phyloP scores from a whole-genome alignment of 257 asterid species.

The Solanum tarapatanum region DNA sequence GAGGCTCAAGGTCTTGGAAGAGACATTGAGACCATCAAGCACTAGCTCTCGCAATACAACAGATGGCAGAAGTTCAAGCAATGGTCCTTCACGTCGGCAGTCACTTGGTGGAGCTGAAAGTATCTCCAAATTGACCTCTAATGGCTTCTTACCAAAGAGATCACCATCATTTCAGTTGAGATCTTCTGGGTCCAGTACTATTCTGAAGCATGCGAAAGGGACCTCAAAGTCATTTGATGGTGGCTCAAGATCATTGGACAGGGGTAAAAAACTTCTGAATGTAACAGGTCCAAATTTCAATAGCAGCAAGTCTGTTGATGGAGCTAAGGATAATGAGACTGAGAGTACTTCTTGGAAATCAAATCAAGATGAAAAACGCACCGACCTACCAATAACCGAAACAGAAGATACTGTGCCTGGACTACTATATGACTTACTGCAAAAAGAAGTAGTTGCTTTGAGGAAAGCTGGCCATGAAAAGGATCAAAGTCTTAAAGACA shows the following conservation, averaged over 20 bases:
- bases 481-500: constrained; percentile 96
- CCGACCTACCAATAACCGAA: constrained; percentile 44
- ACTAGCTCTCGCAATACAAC: constrained; percentile 42
- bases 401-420: constrained; percentile 73
- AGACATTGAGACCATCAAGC: constrained; percentile 69
- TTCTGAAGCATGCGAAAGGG: constrained; percentile 89
- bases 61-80: constrained; percentile 65
- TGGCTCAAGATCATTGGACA: constrained; percentile 75
- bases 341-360: constrained; percentile 56
- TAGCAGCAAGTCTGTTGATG: constrained; percentile 84
- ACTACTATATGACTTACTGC: constrained; percentile 64
- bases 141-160: constrained; percentile 83
- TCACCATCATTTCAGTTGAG: constrained; percentile 85
- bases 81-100: constrained; percentile 82
- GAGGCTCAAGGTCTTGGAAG: constrained; percentile 80
- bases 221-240: constrained; percentile 97
- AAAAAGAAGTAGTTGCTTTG: constrained; percentile 77
- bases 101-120: constrained; percentile 91
- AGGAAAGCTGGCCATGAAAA: constrained; percentile 85
- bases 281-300: constrained; percentile 84
- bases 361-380: constrained; percentile 48
- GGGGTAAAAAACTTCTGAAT: constrained; percentile 74
- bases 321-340: constrained; percentile 59
- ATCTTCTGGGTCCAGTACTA: constrained; percentile 78
- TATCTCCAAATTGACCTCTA: constrained; percentile 66